Percentiles rank a stretch among this genome's conserved stretches.
phyloP scores from a whole-genome alignment of 148 eudicot species.

The Heliamphora exappendiculata region DNA sequence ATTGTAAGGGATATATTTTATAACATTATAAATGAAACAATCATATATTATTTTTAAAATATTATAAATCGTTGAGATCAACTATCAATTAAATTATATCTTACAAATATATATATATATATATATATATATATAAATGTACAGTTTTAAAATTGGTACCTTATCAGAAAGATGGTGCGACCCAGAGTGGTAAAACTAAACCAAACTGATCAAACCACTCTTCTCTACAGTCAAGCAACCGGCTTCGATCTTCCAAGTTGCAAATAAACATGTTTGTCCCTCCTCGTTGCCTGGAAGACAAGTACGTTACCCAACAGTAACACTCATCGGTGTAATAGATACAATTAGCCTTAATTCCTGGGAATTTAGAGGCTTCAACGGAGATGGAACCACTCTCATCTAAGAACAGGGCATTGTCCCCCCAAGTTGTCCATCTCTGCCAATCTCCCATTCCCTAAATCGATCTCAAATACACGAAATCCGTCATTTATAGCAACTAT shows the following conservation, averaged over 20 bases:
- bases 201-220: no score
- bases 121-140: no score
- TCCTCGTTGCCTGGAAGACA: background rate
- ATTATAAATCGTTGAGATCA: no score
- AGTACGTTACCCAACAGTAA: no score
- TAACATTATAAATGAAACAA: no score
- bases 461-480: background rate
- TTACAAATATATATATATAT: no score
- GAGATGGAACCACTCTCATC: background rate
- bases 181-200: no score
- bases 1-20: no score
- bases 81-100: no score
- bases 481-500: background rate
- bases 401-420: background rate
- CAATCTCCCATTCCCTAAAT: background rate
- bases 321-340: background rate
- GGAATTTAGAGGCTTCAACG: background rate
- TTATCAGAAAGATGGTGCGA: no score
- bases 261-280: conserved; percentile 2
- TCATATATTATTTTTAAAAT: no score
- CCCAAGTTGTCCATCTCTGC: background rate
- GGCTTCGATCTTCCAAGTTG: background rate
- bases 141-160: no score
- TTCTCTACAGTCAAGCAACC: background rate
- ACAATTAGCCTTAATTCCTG: background rate